Evolutionary conservation across 139 green algal species (phyloP).

Genomic region (Tetraselmis striata): DNA sequence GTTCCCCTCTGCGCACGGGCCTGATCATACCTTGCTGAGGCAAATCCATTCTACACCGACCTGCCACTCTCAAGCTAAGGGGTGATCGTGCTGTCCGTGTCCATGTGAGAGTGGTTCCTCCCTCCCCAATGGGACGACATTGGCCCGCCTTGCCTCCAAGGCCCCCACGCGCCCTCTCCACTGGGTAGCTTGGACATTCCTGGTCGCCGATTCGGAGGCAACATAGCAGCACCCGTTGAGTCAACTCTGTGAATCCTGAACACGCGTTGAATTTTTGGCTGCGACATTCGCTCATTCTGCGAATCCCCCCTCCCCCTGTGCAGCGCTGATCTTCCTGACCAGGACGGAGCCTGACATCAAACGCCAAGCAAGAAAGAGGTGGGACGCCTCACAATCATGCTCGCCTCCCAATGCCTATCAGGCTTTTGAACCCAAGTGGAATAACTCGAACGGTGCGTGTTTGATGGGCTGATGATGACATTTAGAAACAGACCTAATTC

Average conservation of each 20-base stretch:
- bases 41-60: background rate
- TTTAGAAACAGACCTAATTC: background rate
- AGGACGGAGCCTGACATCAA: too few species aligned
- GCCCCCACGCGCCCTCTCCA: background rate
- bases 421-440: too few species aligned
- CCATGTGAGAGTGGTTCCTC: background rate
- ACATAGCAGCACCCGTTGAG: background rate
- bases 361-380: too few species aligned
- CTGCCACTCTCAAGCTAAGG: too few species aligned
- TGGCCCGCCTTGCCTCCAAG: background rate
- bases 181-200: background rate
- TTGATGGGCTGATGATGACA: background rate
- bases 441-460: too few species aligned
- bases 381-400: too few species aligned
- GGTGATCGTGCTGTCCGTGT: too few species aligned
- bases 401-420: too few species aligned
- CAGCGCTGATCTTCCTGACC: too few species aligned
- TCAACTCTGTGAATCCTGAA: background rate
- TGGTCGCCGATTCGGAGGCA: background rate
- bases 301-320: too few species aligned
- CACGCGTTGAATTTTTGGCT: background rate
- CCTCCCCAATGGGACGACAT: too few species aligned
- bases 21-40: background rate
- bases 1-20: background rate
- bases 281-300: too few species aligned